These are phyloP conservation scores for Myxozyma sirexii DNA, from an alignment of 805 yeast genomes.

Conservation along the genomic window DNA sequence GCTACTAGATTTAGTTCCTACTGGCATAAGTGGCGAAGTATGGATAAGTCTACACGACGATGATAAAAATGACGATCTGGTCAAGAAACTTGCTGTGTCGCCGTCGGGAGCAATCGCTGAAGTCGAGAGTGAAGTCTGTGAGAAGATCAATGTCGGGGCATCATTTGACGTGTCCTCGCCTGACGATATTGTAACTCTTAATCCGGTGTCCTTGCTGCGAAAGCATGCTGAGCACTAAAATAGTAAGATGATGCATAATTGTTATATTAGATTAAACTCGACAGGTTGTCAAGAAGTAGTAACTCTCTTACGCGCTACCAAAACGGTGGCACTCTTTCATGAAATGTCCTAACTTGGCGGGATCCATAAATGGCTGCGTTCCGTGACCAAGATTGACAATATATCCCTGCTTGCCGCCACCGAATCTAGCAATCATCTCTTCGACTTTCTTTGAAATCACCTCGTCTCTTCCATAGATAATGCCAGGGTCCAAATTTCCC, in stretches of 20 bases:
- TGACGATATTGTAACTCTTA: conserved; percentile 53
- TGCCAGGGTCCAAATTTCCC: conserved; percentile 96
- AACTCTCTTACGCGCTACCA: conserved; percentile 13
- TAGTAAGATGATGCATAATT: background rate
- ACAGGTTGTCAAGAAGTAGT: background rate
- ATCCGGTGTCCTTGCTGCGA: conserved; percentile 53
- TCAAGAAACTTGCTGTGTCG: conserved; percentile 32
- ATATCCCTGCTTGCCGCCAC: conserved; percentile 90
- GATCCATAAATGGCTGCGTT: conserved; percentile 96
- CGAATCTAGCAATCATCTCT: conserved; percentile 85
- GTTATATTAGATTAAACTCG: background rate
- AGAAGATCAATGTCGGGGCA: conserved; percentile 37
- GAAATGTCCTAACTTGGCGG: conserved; percentile 83
- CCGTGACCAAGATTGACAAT: conserved; percentile 98
- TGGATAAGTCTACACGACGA: conserved; percentile 33
- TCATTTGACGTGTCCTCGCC: conserved; percentile 41
- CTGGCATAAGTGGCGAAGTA: conserved; percentile 38
- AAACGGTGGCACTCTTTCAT: conserved; percentile 48
- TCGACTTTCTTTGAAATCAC: conserved; percentile 78
- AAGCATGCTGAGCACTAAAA: conserved; percentile 59
- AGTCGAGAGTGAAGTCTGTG: conserved; percentile 32
- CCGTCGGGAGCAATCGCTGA: conserved; percentile 32
- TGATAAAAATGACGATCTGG: conserved; percentile 36
- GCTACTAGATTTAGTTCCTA: conserved; percentile 37
- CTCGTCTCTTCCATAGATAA: conserved; percentile 86